These are phyloP conservation scores for Penicillium capsulatum DNA, from an alignment of 2,329 filamentous ascomycete species.

Conservation along the genomic window DNA sequence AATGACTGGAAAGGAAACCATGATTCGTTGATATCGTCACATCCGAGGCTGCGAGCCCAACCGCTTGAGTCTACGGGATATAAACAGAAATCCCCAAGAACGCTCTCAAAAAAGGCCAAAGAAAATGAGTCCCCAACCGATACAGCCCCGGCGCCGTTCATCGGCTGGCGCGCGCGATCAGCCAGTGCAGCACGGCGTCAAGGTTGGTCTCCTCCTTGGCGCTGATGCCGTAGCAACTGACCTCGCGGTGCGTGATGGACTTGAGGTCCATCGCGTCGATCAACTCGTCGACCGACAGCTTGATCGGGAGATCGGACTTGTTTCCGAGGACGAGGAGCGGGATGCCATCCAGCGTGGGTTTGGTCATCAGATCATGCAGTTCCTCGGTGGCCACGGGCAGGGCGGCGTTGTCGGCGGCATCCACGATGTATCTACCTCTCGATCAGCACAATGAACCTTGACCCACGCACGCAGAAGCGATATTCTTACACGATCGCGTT, in stretches of 20 bases:
- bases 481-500: constrained; percentile 79
- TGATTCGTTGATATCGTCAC: constrained; percentile 50
- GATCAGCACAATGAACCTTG: background rate
- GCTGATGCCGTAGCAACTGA: constrained; percentile 97
- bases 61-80: constrained; percentile 24
- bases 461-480: background rate
- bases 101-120: constrained; percentile 6
- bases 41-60: constrained; percentile 37
- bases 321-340: constrained; percentile 92
- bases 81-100: constrained; percentile 14
- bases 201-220: constrained; percentile 98
- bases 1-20: background rate
- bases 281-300: constrained; percentile 87
- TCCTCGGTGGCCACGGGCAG: constrained; percentile 86
- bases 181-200: constrained; percentile 92
- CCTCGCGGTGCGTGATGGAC: constrained; percentile 82
- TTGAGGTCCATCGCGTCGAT: constrained; percentile 91
- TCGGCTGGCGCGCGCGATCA: constrained; percentile 82
- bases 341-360: constrained; percentile 80
- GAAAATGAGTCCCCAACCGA: constrained; percentile 9
- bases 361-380: constrained; percentile 81
- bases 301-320: constrained; percentile 91
- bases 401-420: constrained; percentile 79
- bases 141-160: constrained; percentile 39
- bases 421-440: constrained; percentile 74